phyloP scores from a whole-genome alignment of 2,329 filamentous ascomycete species.

The Curvularia eragrostidis region DNA sequence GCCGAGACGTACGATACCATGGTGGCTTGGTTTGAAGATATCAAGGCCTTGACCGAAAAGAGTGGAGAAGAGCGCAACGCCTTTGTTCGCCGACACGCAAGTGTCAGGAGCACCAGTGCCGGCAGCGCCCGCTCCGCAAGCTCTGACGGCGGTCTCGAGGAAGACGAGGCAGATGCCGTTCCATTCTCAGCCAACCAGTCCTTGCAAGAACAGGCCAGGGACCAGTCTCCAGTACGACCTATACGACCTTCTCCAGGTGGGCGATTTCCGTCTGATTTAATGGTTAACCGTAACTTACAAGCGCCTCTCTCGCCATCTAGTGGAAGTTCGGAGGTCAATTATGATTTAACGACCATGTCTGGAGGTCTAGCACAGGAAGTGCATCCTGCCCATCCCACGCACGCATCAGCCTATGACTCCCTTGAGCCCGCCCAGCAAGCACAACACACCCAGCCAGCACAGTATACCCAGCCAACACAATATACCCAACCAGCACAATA shows the following conservation, averaged over 20 bases:
- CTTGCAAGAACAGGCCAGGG: slow-evolving; percentile 45
- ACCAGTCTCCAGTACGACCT: slow-evolving; percentile 51
- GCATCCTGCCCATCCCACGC: slow-evolving; percentile 31
- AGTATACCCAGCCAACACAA: slow-evolving; percentile 14
- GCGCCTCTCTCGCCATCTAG: slow-evolving; percentile 81
- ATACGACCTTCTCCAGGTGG: slow-evolving; percentile 88
- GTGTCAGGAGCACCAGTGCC: slow-evolving; percentile 78
- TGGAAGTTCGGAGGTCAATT: slow-evolving; percentile 72
- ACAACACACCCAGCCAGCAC: not conserved
- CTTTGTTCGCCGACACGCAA: slow-evolving; percentile 82
- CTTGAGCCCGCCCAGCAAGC: slow-evolving; percentile 18
- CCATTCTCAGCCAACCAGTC: slow-evolving; percentile 68
- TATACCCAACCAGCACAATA: not conserved
- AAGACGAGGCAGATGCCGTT: slow-evolving; percentile 68
- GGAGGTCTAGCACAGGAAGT: slow-evolving; percentile 58
- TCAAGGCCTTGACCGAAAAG: slow-evolving; percentile 87
- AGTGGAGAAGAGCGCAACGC: slow-evolving; percentile 86
- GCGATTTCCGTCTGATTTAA: slow-evolving; percentile 93
- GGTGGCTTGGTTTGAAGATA: slow-evolving; percentile 96
- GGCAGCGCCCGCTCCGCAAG: slow-evolving; percentile 62
- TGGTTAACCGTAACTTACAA: slow-evolving; percentile 85
- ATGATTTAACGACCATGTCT: slow-evolving; percentile 66
- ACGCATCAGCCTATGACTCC: slow-evolving; percentile 30
- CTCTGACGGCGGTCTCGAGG: slow-evolving; percentile 45
- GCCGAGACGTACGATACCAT: slow-evolving; percentile 85